A percentile compares a stretch with the other conserved stretches of the same genome.
Evolutionary conservation across 2,329 filamentous ascomycete species (phyloP).

Genomic region (Thielaviopsis cerberus): DNA sequence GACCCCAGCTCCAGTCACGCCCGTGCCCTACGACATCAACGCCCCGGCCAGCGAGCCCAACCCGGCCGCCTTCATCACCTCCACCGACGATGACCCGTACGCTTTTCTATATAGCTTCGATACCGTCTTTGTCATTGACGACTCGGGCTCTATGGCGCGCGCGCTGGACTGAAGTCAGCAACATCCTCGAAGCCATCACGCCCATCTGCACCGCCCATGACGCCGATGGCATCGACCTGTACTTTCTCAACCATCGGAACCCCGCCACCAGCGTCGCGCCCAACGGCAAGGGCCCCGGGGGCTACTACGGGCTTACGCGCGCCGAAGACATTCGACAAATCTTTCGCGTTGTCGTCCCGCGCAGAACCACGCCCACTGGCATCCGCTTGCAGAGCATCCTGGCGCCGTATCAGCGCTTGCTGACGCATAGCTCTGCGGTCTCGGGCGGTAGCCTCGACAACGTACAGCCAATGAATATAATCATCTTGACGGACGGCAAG

Average conservation of each 20-base stretch:
- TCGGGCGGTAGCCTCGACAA: constrained; percentile 20
- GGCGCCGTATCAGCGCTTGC: constrained; percentile 42
- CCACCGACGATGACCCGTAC: constrained; percentile 45
- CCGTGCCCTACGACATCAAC: background rate
- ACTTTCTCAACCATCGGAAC: constrained; percentile 61
- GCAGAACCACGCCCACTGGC: constrained; percentile 57
- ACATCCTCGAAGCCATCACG: constrained; percentile 53
- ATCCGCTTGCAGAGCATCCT: constrained; percentile 53
- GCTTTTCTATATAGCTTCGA: constrained; percentile 65
- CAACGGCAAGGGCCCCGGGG: constrained; percentile 24
- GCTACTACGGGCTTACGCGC: constrained; percentile 46
- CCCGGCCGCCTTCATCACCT: constrained; percentile 16
- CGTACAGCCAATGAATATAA: constrained; percentile 71
- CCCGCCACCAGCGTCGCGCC: constrained; percentile 18
- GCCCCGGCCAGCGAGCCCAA: background rate
- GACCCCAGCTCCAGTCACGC: too few relatives aligned
- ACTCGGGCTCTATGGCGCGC: constrained; percentile 69
- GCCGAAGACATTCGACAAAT: constrained; percentile 42
- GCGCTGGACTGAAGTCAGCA: constrained; percentile 58
- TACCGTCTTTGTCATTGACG: constrained; percentile 79
- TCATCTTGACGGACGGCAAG: constrained; percentile 78
- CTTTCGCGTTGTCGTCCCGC: constrained; percentile 49
- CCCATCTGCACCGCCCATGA: constrained; percentile 70
- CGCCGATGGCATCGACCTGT: constrained; percentile 70
- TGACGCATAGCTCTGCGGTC: constrained; percentile 20